phyloP scores from a whole-genome alignment of 331 rosid species.

The Saraca asoca region DNA sequence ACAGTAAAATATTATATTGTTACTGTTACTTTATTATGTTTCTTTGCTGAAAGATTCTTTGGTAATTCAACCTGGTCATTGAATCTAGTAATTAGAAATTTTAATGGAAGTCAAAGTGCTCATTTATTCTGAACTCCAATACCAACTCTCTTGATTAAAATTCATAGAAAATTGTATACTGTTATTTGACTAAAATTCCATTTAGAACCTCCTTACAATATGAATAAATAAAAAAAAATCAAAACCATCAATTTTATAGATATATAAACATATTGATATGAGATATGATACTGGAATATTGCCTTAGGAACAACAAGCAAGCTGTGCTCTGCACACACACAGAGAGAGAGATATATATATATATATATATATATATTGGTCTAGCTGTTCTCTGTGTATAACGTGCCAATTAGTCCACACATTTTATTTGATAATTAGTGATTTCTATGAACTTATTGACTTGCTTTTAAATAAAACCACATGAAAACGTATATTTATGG shows the following conservation, averaged over 20 bases:
- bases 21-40: slow-evolving; percentile 9
- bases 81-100: neutral
- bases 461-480: no score
- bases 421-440: neutral
- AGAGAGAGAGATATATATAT: no score
- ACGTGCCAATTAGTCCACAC: slow-evolving; percentile 5
- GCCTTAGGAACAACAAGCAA: no score
- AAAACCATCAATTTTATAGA: neutral
- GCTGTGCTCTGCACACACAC: slow-evolving; percentile 2
- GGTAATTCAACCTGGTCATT: neutral
- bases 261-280: slow-evolving; percentile 1
- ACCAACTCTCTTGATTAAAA: no score
- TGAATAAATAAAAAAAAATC: neutral
- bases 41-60: neutral
- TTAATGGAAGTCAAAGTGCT: neutral
- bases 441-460: no score
- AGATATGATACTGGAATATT: slow-evolving; percentile 18
- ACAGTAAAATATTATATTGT: slow-evolving; percentile 8
- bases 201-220: neutral
- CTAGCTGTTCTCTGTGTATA: slow-evolving; percentile 1
- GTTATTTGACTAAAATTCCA: slow-evolving; percentile 6
- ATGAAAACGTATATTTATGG: no score
- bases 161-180: no score
- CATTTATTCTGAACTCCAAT: neutral
- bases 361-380: no score